Evolutionary conservation across 495 filamentous ascomycete genomes (phyloP).

Genomic region (Neurospora pannonica): DNA sequence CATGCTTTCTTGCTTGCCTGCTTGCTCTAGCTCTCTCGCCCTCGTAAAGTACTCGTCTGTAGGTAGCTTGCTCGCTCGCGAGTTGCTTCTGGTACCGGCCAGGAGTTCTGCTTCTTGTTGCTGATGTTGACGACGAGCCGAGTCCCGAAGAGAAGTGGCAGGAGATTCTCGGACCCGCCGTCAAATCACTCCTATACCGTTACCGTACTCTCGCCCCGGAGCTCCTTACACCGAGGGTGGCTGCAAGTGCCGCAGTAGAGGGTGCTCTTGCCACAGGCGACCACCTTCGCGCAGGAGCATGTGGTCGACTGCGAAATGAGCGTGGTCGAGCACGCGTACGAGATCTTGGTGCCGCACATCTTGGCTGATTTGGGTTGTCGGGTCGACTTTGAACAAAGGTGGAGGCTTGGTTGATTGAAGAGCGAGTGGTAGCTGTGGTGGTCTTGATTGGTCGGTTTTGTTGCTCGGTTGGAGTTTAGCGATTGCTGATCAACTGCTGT

Average conservation of each 20-base stretch:
- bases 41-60: too few species aligned
- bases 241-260: conserved; percentile 22
- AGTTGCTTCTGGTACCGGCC: background rate
- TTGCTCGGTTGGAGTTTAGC: background rate
- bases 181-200: background rate
- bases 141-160: background rate
- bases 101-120: background rate
- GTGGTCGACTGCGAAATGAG: conserved; percentile 22
- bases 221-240: conserved; percentile 20
- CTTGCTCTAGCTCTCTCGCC: background rate
- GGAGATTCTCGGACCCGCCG: background rate
- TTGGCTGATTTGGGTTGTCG: background rate
- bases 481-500: background rate
- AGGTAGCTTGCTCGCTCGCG: too few species aligned
- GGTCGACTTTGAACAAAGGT: background rate
- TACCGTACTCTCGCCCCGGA: conserved; percentile 14
- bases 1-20: background rate
- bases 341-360: conserved; percentile 25
- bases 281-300: conserved; percentile 15
- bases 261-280: conserved; percentile 24
- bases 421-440: background rate
- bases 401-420: background rate
- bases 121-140: background rate
- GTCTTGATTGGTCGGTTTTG: background rate
- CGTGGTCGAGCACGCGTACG: conserved; percentile 22